A percentile compares a stretch with the other conserved stretches of the same genome.
Conservation (phyloP, 2,329 filamentous ascomycete genomes). For the Fusarium avenaceum region DNA sequence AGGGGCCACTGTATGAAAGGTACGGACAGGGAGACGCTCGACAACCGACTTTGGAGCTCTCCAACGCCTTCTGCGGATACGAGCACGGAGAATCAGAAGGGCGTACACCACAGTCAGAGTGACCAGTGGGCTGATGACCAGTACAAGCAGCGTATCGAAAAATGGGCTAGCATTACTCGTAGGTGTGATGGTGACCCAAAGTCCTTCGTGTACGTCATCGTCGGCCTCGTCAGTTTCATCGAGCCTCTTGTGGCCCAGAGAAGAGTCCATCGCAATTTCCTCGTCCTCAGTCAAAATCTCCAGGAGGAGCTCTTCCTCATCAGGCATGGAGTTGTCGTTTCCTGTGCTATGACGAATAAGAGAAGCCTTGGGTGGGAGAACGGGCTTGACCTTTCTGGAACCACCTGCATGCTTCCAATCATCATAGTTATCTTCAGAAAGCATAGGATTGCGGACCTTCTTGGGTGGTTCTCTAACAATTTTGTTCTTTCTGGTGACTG, state of each 20-base stretch:
- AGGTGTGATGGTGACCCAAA: constrained; percentile 97
- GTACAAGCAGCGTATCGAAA: constrained; percentile 93
- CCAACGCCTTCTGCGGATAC: constrained; percentile 91
- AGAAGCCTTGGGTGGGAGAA: constrained; percentile 22
- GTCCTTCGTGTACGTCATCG: constrained; percentile 70
- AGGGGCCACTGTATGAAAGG: constrained; percentile 86
- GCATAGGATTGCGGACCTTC: constrained; percentile 32
- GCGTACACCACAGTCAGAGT: constrained; percentile 95
- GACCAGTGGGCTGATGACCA: constrained; percentile 94
- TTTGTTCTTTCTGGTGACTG: constrained; percentile 21
- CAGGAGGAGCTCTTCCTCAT: constrained; percentile 38
- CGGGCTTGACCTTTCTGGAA: constrained; percentile 23
- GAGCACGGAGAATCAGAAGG: constrained; percentile 85
- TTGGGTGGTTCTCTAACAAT: constrained; percentile 23
- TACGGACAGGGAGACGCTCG: constrained; percentile 92
- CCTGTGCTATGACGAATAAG: constrained; percentile 5
- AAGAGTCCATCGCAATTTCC: constrained; percentile 46
- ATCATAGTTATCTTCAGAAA: constrained; percentile 27
- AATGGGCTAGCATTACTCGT: constrained; percentile 92
- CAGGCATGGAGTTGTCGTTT: constrained; percentile 6
- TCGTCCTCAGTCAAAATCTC: constrained; percentile 46
- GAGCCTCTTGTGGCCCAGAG: constrained; percentile 44
- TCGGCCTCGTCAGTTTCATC: constrained; percentile 40
- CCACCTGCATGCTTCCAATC: constrained; percentile 17
- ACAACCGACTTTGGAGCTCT: constrained; percentile 97